Evolutionary conservation across 192 early-diverging fungal species (phyloP).

Genomic region (Backusella parvicylindrica): DNA sequence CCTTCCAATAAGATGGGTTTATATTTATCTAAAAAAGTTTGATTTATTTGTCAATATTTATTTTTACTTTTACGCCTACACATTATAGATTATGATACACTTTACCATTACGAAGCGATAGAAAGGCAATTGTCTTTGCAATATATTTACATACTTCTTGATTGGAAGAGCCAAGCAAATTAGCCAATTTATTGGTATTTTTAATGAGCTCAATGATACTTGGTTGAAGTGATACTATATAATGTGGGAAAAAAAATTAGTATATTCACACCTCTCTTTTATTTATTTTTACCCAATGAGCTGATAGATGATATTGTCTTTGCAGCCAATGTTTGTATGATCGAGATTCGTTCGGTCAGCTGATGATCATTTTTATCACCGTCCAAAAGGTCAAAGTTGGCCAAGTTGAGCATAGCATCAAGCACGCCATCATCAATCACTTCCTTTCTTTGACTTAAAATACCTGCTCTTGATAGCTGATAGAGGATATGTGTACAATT

Average conservation of each 20-base stretch:
- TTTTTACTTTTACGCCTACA: not conserved
- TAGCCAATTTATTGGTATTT: conserved; percentile 33
- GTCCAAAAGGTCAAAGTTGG: not conserved
- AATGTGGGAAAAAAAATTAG: not conserved
- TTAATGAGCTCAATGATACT: conserved; percentile 46
- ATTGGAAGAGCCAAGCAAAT: conserved; percentile 40
- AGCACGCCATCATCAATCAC: conserved; percentile 7
- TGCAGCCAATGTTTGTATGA: conserved; percentile 6
- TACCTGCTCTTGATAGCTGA: conserved; percentile 9
- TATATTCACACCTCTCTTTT: not conserved
- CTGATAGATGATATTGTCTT: conserved; percentile 8
- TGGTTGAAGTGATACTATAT: conserved; percentile 41
- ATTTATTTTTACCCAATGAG: not conserved
- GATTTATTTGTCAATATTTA: not conserved
- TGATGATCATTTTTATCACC: not conserved
- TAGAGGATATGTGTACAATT: conserved; percentile 15
- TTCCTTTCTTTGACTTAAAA: conserved; percentile 13
- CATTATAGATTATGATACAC: no score
- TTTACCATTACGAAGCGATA: conserved; percentile 53
- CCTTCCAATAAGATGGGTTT: conserved; percentile 32
- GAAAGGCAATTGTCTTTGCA: conserved; percentile 53
- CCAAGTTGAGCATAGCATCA: not conserved
- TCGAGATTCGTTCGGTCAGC: not conserved
- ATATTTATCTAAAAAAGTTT: conserved; percentile 30
- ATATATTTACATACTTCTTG: conserved; percentile 48